These are phyloP conservation scores for Phytophthora multivora DNA, from an alignment of 352 stramenopile species.

Conservation along the genomic window DNA sequence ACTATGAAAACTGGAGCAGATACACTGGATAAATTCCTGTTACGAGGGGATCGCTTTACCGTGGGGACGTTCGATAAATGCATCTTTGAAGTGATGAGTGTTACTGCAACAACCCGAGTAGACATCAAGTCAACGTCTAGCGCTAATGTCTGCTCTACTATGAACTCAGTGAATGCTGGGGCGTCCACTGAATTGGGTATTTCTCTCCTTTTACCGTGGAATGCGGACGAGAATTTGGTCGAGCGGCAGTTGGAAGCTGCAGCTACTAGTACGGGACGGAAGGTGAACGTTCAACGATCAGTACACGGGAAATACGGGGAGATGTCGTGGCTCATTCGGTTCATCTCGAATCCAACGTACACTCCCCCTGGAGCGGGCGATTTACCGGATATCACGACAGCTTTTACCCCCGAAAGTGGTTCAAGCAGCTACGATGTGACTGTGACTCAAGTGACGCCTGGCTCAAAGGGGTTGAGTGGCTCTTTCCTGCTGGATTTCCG, in stretches of 20 bases:
- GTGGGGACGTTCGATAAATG: slow-evolving; percentile 54
- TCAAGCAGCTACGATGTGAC: slow-evolving; percentile 40
- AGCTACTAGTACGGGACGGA: slow-evolving; percentile 55
- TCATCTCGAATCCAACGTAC: slow-evolving; percentile 91
- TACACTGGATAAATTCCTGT: slow-evolving; percentile 30
- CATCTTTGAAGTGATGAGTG: slow-evolving; percentile 48
- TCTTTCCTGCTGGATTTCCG: slow-evolving; percentile 93
- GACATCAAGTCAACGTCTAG: slow-evolving; percentile 27
- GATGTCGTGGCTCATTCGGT: slow-evolving; percentile 93
- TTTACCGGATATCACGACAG: slow-evolving; percentile 65
- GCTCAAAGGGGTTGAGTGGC: slow-evolving; percentile 87
- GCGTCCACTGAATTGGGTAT: slow-evolving; percentile 14
- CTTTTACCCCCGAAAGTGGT: slow-evolving; percentile 33
- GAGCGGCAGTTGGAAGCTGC: slow-evolving; percentile 60
- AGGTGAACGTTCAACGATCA: slow-evolving; percentile 85
- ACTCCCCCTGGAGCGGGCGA: slow-evolving; percentile 93
- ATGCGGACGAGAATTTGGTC: slow-evolving; percentile 57
- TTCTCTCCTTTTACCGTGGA: slow-evolving; percentile 63
- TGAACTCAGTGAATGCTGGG: slow-evolving; percentile 25
- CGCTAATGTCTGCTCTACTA: slow-evolving; percentile 22
- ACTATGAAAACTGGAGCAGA: slow-evolving; percentile 30
- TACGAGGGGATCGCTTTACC: slow-evolving; percentile 56
- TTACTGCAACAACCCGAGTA: slow-evolving; percentile 21
- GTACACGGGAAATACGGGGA: slow-evolving; percentile 95
- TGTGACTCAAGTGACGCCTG: slow-evolving; percentile 88